A percentile compares a stretch with the other conserved stretches of the same genome.
These are phyloP conservation scores for Pichia nakasei DNA, from an alignment of 805 yeast genomes.

Conservation along the genomic window DNA sequence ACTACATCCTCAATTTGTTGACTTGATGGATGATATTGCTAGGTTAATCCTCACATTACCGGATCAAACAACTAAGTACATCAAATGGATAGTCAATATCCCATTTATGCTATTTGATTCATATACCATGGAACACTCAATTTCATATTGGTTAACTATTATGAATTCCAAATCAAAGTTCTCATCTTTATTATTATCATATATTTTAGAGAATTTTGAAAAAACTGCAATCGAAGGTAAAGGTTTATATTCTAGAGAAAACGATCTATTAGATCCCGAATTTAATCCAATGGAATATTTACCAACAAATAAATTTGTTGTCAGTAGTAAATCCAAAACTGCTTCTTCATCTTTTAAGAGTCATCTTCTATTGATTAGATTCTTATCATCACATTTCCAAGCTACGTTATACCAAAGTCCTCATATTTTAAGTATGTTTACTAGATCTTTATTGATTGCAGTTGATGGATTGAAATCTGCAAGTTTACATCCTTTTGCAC, in stretches of 20 bases:
- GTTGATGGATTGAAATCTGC: conserved; percentile 45
- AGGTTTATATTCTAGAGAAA: conserved; percentile 56
- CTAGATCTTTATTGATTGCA: conserved; percentile 49
- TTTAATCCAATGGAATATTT: conserved; percentile 77
- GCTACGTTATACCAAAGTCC: conserved; percentile 67
- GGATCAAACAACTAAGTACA: conserved; percentile 36
- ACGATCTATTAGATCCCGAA: conserved; percentile 53
- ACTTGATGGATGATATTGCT: conserved; percentile 34
- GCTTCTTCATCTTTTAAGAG: conserved; percentile 48
- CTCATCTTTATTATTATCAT: conserved; percentile 54
- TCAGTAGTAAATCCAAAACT: conserved; percentile 41
- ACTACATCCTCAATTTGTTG: conserved; percentile 27
- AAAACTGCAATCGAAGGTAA: conserved; percentile 43
- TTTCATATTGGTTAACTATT: conserved; percentile 73
- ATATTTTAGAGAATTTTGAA: conserved; percentile 64
- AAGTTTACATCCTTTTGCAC: conserved; percentile 75
- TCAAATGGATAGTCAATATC: conserved; percentile 47
- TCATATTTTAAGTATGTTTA: conserved; percentile 60
- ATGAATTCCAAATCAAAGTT: conserved; percentile 56
- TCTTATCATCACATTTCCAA: conserved; percentile 70
- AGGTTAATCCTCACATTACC: conserved; percentile 32
- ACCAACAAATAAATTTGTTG: conserved; percentile 62
- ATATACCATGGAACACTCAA: conserved; percentile 51
- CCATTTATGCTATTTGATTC: conserved; percentile 66
- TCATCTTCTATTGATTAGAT: conserved; percentile 57